Evolutionary conservation across 1,139 yeast species (phyloP).

Genomic region (Taphrina confusa): DNA sequence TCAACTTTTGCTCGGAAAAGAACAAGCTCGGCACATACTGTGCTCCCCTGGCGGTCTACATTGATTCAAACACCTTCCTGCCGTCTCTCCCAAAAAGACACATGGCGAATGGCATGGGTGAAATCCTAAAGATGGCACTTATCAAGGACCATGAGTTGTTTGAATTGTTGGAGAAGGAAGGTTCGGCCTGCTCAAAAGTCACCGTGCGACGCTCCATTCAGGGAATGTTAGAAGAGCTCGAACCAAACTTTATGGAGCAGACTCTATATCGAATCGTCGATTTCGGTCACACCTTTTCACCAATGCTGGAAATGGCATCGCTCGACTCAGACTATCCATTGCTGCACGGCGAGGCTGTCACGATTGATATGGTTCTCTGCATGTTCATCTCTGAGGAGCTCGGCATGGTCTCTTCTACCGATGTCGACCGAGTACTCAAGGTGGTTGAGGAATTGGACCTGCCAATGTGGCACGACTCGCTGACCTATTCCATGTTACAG

Average conservation of each 20-base stretch:
- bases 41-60: slow-evolving; percentile 32
- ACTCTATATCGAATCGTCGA: slow-evolving; percentile 34
- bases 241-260: slow-evolving; percentile 32
- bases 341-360: slow-evolving; percentile 34
- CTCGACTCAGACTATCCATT: slow-evolving; percentile 28
- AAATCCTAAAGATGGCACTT: slow-evolving; percentile 34
- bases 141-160: slow-evolving; percentile 28
- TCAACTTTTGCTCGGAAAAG: slow-evolving; percentile 32
- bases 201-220: slow-evolving; percentile 33
- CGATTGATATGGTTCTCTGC: slow-evolving; percentile 33
- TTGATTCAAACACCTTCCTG: slow-evolving; percentile 27
- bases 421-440: slow-evolving; percentile 28
- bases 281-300: slow-evolving; percentile 33
- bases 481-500: slow-evolving; percentile 20
- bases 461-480: slow-evolving; percentile 30
- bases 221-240: slow-evolving; percentile 34
- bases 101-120: slow-evolving; percentile 35
- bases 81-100: slow-evolving; percentile 25
- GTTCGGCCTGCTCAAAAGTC: slow-evolving; percentile 11
- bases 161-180: slow-evolving; percentile 18
- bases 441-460: slow-evolving; percentile 25
- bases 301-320: slow-evolving; percentile 33
- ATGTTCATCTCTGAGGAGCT: slow-evolving; percentile 27
- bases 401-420: slow-evolving; percentile 14
- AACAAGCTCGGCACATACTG: slow-evolving; percentile 34